Evolutionary conservation across 805 yeast genomes (phyloP), one percentile per base, ranked within the genome.

Genomic region (Nakazawaea pomicola): DNA sequence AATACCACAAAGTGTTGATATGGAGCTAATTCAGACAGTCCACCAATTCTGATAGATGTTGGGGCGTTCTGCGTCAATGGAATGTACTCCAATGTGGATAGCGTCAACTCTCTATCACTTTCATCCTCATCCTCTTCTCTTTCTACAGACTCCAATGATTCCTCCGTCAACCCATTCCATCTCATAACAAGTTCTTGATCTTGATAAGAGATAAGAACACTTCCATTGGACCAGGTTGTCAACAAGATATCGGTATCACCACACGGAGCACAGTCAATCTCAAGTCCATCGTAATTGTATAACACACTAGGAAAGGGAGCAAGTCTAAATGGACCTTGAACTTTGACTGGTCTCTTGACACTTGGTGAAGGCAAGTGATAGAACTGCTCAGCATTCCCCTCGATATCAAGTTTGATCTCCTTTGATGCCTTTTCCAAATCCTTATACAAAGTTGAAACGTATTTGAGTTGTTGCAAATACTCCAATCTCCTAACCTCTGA

Each of bases 261-360:
- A 27, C 62, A 53, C 3, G 52, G 49, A 35, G 55, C 10, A 4
- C 58, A 42, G 0, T 51, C 32, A 7, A 76, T 51, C 24, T 62
- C 65, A 5, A 56, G 45, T 0, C 75, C 74, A 7, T 64, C 63
- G 25, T 64, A 70, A 3, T 61, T 64, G 52, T 82, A 80, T 3
- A 81, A 55, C 9, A 52, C 56, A 3, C 67, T 70, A 1, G 85
- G 83, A 47, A 67, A 81, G 3, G 85, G 83, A 23, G 60, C 53
- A 11, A 78, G 60, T 1, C 63, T 50, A 40, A 76, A 62, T 2
- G 87, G 83, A 2, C 87, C 87, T 51, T 73, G 78, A 4, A 62
- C 43, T 4, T 47, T 19, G 18, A 42, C 29, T 3, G 16, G 9
- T 12, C 4, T 21, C 4, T 17, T n/a, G 12, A 29, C 6, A 9